Base-by-base conservation (phyloP, 2,329 filamentous ascomycete genomes). In the Huntiella savannae region DNA sequence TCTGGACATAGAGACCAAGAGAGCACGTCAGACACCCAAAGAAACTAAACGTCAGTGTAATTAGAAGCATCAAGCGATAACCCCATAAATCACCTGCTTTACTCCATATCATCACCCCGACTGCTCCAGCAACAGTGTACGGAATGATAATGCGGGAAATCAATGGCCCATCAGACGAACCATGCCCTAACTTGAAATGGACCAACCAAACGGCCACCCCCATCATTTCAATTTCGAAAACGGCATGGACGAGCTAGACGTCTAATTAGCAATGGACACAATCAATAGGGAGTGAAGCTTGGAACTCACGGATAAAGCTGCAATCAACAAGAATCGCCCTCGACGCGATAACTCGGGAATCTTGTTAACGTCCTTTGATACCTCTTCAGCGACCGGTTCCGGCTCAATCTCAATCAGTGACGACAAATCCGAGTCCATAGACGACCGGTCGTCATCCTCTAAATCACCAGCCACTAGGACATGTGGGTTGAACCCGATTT, bases 41-140 rank as follows among this genome's bases (percentile, higher is more conserved):
- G n/a, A 40, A 32, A 7, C 28, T 8, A 15, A 46, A 46, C 2
- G 16, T 13, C 6, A 46, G 35, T 11, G 44, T 40, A 3, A 46
- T 40, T 17, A 46, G 36, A 16, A 46, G 36, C 44, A 46, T 46
- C 10, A 46, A 28, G n/a, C 44, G 36, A 17, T 40, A 46, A 10
- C 36, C 44, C 44, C 44, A 46, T n/a, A 46, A 35, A n/a, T 40
- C 44, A 5, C 44, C 36, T 5, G 28, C 44, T 17, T 46, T 46
- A 28, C 16, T 28, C 36, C 36, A 46, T 22, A 46, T 33, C 16
- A 33, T 46, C 36, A 40, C 44, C 7, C 22, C 33, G 11, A 46
- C 32, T 2, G 19, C 33, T 10, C 22, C 36, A 7, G 44, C 22
- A n/a, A 46, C 22, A 11, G 39, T 39, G 37, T 39, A 46, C 5